Percentiles rank a stretch among this genome's conserved stretches.
phyloP scores from a whole-genome alignment of 345 rosid genomes.

The Ceriops tagal region DNA sequence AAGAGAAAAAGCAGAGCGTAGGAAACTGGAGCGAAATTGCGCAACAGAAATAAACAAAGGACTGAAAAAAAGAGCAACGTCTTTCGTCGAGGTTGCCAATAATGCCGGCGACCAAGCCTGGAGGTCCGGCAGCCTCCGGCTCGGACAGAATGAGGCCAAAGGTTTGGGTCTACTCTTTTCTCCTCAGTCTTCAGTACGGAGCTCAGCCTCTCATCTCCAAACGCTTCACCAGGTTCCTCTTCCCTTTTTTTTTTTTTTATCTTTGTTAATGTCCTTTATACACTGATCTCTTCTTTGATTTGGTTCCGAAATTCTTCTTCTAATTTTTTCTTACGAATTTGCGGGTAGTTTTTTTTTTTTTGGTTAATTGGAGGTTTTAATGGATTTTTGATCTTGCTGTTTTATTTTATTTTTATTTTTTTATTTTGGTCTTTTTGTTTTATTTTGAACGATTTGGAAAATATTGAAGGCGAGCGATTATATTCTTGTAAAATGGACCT shows the following conservation, averaged over 20 bases:
- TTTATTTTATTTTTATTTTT: too few species aligned
- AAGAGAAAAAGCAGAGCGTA: too few species aligned
- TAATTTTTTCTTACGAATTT: too few species aligned
- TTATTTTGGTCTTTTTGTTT: too few species aligned
- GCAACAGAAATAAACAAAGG: background rate
- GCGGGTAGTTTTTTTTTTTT: too few species aligned
- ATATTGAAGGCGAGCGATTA: too few species aligned
- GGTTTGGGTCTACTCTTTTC: constrained; percentile 63
- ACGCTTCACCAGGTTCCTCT: constrained; percentile 61
- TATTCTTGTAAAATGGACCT: too few species aligned
- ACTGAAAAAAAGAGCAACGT: background rate
- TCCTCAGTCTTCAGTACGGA: constrained; percentile 87
- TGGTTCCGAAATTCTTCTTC: background rate
- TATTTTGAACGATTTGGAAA: too few species aligned
- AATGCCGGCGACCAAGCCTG: constrained; percentile 36
- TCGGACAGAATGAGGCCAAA: constrained; percentile 32
- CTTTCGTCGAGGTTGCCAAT: constrained; percentile 20
- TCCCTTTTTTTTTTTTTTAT: background rate
- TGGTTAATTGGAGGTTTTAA: too few species aligned
- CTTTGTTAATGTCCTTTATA: background rate
- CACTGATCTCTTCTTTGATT: background rate
- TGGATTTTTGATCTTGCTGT: too few species aligned
- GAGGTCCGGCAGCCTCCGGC: background rate
- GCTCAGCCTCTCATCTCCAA: constrained; percentile 94
- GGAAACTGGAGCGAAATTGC: too few species aligned